phyloP scores from a whole-genome alignment of 2,329 filamentous ascomycete species.

The Diaporthe sp. region DNA sequence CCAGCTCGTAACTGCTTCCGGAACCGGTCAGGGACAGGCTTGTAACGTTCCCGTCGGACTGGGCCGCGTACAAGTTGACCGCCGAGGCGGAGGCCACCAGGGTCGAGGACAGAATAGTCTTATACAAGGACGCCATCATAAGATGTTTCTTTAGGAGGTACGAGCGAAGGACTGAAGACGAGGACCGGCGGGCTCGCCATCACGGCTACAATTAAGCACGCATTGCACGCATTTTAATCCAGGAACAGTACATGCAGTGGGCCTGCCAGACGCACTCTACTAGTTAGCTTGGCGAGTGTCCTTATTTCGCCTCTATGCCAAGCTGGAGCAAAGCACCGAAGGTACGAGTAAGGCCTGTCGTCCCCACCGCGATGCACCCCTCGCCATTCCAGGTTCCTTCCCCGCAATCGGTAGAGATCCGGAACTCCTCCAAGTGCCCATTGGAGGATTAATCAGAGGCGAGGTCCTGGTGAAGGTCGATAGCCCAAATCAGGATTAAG shows the following conservation, averaged over 20 bases:
- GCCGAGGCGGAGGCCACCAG: conserved; percentile 38
- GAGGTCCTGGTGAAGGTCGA: background rate
- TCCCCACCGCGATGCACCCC: conserved; percentile 7
- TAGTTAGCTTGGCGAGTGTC: conserved; percentile 15
- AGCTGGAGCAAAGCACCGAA: conserved; percentile 19
- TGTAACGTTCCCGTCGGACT: conserved; percentile 43
- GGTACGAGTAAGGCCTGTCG: conserved; percentile 7
- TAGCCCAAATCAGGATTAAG: background rate
- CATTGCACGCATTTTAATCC: background rate
- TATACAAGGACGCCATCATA: conserved; percentile 16
- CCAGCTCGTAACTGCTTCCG: conserved; percentile 38
- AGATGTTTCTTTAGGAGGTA: background rate
- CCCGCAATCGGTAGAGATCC: conserved; percentile 15
- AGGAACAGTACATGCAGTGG: background rate
- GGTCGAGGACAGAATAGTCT: conserved; percentile 22
- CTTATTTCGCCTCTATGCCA: conserved; percentile 18
- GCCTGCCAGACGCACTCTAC: background rate
- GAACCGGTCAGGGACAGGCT: conserved; percentile 40
- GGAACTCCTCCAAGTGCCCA: background rate
- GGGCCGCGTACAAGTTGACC: conserved; percentile 42
- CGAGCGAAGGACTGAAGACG: background rate
- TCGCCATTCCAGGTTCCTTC: conserved; percentile 9
- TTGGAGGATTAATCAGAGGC: conserved; percentile 26
- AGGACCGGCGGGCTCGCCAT: background rate
- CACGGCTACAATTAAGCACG: background rate